A percentile compares a stretch with the other conserved stretches of the same genome.
Evolutionary conservation across 2,329 filamentous ascomycete species (phyloP).

Genomic region (Epichloe typhina): DNA sequence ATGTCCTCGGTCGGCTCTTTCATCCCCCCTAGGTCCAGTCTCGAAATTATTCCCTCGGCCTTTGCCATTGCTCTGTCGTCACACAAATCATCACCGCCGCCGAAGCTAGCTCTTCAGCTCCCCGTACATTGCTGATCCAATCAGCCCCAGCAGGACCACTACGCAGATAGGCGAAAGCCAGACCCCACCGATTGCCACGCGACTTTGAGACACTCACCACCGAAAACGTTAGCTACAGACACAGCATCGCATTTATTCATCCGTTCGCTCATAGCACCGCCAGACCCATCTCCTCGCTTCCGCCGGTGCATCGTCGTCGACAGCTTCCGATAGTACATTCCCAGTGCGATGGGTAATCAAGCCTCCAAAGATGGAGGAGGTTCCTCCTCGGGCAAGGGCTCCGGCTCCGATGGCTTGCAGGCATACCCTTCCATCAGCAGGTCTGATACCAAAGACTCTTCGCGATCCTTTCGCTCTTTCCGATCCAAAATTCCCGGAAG

Average conservation of each 20-base stretch:
- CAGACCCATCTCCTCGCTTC: slow-evolving; percentile 7
- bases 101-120: not conserved
- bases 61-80: not conserved
- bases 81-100: not conserved
- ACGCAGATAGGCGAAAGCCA: slow-evolving; percentile 2
- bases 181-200: slow-evolving; percentile 14
- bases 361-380: slow-evolving; percentile 47
- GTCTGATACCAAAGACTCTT: slow-evolving; percentile 86
- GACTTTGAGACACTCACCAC: slow-evolving; percentile 15
- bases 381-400: slow-evolving; percentile 34
- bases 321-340: not conserved
- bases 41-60: not conserved
- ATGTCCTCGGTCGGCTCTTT: slow-evolving; percentile 35
- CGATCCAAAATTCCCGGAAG: slow-evolving; percentile 81
- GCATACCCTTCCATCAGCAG: slow-evolving; percentile 86
- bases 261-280: not conserved
- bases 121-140: not conserved
- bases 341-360: slow-evolving; percentile 57
- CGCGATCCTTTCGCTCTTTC: slow-evolving; percentile 72
- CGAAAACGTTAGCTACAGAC: slow-evolving; percentile 4
- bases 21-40: slow-evolving; percentile 36
- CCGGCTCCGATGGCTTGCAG: slow-evolving; percentile 44
- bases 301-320: slow-evolving; percentile 2
- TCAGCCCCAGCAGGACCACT: not conserved
- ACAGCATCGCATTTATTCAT: not conserved